Percentiles rank a stretch among this genome's conserved stretches.
Conservation (phyloP, 805 yeast species). For the Saturnispora zaruensis region DNA sequence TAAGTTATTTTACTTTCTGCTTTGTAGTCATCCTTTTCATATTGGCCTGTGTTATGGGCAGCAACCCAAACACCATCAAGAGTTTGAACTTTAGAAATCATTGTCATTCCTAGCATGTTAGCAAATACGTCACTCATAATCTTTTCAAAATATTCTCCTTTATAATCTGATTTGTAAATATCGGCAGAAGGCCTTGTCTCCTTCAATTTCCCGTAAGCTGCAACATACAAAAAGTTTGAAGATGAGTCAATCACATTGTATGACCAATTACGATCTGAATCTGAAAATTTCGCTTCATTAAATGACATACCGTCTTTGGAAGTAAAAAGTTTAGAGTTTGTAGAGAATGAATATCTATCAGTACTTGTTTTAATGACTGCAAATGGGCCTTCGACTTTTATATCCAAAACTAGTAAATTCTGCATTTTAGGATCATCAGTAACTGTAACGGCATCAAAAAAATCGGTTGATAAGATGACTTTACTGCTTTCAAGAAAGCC, state of each 20-base stretch:
- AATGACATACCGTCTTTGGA: slow-evolving; percentile 41
- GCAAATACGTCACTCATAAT: slow-evolving; percentile 33
- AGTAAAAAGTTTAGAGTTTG: slow-evolving; percentile 33
- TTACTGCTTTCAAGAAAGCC: slow-evolving; percentile 33
- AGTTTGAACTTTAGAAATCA: slow-evolving; percentile 37
- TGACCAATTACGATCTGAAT: slow-evolving; percentile 31
- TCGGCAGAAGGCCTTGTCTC: slow-evolving; percentile 23
- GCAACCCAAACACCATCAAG: slow-evolving; percentile 59
- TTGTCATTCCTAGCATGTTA: slow-evolving; percentile 31
- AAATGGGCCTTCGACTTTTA: slow-evolving; percentile 35
- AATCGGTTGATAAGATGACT: slow-evolving; percentile 34
- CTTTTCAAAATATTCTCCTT: slow-evolving; percentile 46
- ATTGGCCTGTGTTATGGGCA: slow-evolving; percentile 18
- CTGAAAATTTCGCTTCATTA: slow-evolving; percentile 32
- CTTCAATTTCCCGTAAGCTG: slow-evolving; percentile 25
- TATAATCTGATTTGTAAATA: slow-evolving; percentile 46
- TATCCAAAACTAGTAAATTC: slow-evolving; percentile 22
- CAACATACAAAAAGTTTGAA: slow-evolving; percentile 33
- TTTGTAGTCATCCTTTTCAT: slow-evolving; percentile 15
- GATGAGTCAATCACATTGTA: slow-evolving; percentile 35
- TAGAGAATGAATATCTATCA: slow-evolving; percentile 35
- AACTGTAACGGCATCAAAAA: slow-evolving; percentile 28
- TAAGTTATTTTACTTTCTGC: slow-evolving; percentile 34
- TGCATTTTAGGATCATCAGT: slow-evolving; percentile 12
- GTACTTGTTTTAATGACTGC: slow-evolving; percentile 32